Evolutionary conservation across 2,329 filamentous ascomycete genomes (phyloP).

Genomic region (Laburnicola sp.): DNA sequence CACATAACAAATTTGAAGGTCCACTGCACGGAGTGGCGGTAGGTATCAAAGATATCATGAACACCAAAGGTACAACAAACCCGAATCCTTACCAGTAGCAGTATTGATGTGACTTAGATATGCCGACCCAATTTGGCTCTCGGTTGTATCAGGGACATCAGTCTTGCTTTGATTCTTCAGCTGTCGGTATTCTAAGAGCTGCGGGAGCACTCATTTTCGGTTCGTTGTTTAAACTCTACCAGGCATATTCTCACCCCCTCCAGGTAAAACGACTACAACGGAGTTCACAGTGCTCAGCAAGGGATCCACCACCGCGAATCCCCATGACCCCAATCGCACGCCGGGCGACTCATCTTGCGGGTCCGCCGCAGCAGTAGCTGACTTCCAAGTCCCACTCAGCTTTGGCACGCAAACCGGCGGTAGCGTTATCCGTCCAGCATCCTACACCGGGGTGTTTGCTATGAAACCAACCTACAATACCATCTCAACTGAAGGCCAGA

Average conservation of each 20-base stretch:
- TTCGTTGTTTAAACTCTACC: constrained; percentile 22
- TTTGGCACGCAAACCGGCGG: constrained; percentile 67
- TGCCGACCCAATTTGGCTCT: constrained; percentile 59
- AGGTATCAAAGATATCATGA: constrained; percentile 61
- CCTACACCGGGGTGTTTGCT: constrained; percentile 63
- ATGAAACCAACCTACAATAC: constrained; percentile 65
- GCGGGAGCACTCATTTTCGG: constrained; percentile 58
- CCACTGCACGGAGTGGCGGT: constrained; percentile 59
- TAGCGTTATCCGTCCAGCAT: constrained; percentile 62
- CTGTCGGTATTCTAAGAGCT: constrained; percentile 54
- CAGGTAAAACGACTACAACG: constrained; percentile 1
- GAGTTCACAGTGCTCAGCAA: constrained; percentile 39
- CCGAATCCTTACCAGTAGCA: neutral
- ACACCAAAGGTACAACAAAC: constrained; percentile 50
- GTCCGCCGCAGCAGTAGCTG: constrained; percentile 64
- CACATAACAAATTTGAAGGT: constrained; percentile 38
- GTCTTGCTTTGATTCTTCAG: constrained; percentile 54
- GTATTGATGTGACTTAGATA: constrained; percentile 41
- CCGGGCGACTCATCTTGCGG: constrained; percentile 67
- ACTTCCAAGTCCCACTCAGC: constrained; percentile 61
- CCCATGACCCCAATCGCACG: constrained; percentile 53
- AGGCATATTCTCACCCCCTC: too few relatives aligned
- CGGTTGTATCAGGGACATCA: constrained; percentile 52
- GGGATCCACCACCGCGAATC: constrained; percentile 59
- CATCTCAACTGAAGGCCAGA: constrained; percentile 61